These are phyloP conservation scores for Planoprotostelium fungivorum DNA, from an alignment of 78 protist species.

Conservation along the genomic window DNA sequence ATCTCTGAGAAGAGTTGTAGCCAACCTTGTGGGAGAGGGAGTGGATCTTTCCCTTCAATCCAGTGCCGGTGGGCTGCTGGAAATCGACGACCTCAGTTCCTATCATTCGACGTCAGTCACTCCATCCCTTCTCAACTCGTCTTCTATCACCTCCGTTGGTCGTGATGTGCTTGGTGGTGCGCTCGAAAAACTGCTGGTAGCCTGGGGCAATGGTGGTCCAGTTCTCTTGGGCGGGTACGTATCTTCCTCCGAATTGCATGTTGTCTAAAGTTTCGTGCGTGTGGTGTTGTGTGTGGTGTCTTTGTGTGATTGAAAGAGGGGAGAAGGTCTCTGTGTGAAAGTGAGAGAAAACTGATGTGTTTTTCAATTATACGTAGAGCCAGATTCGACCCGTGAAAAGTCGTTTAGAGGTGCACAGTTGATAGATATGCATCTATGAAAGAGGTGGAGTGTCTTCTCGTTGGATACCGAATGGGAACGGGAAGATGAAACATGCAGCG, in stretches of 20 bases:
- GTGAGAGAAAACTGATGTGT: too few species aligned
- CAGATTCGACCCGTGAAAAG: too few species aligned
- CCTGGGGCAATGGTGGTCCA: background rate
- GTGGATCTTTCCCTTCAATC: background rate
- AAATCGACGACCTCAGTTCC: background rate
- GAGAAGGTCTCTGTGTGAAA: too few species aligned
- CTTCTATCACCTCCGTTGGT: background rate
- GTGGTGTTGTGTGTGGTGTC: too few species aligned
- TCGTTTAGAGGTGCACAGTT: too few species aligned
- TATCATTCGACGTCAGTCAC: background rate
- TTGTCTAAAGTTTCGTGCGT: background rate
- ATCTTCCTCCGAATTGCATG: background rate
- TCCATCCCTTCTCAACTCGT: background rate
- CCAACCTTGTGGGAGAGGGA: background rate
- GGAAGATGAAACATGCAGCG: too few species aligned
- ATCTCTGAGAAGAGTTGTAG: background rate
- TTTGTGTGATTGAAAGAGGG: too few species aligned
- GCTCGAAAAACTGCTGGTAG: background rate
- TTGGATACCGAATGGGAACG: too few species aligned
- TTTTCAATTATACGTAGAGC: too few species aligned
- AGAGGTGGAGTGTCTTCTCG: too few species aligned
- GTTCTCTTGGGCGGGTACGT: background rate
- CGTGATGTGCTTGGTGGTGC: background rate
- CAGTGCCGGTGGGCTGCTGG: background rate
- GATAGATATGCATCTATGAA: too few species aligned